These are phyloP conservation scores for Ramaria sp. DNA, from an alignment of 768 basidiomycete species.

Conservation along the genomic window DNA sequence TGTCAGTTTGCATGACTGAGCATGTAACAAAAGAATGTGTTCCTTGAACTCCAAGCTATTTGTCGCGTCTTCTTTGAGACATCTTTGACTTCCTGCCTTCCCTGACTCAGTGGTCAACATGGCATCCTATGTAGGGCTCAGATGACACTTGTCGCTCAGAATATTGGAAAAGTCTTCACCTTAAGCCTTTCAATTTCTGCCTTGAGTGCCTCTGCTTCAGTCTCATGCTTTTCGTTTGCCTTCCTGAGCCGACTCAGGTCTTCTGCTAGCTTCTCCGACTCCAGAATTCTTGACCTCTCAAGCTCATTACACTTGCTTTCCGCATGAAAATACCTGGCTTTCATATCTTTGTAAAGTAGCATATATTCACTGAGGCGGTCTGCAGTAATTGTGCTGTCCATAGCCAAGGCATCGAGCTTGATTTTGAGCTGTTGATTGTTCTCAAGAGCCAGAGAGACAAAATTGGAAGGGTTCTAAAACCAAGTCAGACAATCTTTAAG, in stretches of 20 bases:
- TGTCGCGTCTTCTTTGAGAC: neutral
- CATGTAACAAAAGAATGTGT: neutral
- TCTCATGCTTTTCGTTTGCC: neutral
- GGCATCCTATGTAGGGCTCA: neutral
- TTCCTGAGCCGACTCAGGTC: neutral
- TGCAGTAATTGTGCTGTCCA: neutral
- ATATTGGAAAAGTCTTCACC: neutral
- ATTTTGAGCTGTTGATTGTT: neutral
- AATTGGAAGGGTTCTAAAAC: neutral
- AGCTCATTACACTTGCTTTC: neutral
- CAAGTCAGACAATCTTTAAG: neutral
- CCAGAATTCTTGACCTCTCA: neutral
- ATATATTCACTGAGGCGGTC: constrained; percentile 1
- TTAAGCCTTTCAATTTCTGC: neutral
- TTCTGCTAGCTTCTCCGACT: neutral
- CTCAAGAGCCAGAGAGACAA: neutral
- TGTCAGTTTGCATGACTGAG: neutral
- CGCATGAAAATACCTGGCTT: neutral
- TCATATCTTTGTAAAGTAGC: neutral
- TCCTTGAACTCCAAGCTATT: neutral
- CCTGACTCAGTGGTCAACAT: too few relatives aligned
- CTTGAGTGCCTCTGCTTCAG: neutral
- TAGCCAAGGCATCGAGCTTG: neutral
- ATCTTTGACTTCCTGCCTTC: neutral
- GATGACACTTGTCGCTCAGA: neutral